These are phyloP conservation scores for Scalesia atractyloides DNA, from an alignment of 129 eudicot species.

Conservation along the genomic window DNA sequence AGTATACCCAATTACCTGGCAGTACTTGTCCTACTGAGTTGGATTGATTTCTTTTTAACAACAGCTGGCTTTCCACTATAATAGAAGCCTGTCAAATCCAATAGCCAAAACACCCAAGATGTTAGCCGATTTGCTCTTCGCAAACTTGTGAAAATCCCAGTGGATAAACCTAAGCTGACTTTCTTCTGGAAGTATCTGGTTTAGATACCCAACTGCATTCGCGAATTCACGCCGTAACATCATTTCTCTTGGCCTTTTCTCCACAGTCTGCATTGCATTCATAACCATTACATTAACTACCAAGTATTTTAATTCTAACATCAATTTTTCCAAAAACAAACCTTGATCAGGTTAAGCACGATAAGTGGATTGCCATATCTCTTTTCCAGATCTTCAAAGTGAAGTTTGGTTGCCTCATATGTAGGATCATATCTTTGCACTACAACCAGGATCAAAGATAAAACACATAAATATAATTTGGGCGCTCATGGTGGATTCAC, in stretches of 20 bases:
- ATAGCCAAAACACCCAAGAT: conserved; percentile 92
- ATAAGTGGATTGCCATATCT: conserved; percentile 96
- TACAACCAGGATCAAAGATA: conserved; percentile 26
- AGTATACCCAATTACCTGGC: conserved; percentile 46
- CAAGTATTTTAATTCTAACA: conserved; percentile 5
- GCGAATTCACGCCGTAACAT: conserved; percentile 92
- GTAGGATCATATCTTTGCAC: conserved; percentile 98
- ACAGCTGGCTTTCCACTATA: conserved; percentile 77
- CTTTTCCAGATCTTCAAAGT: conserved; percentile 80
- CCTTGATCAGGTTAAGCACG: conserved; percentile 94
- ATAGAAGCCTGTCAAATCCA: conserved; percentile 90
- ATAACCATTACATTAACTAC: neutral
- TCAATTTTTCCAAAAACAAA: conserved; percentile 24
- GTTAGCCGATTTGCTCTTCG: conserved; percentile 95
- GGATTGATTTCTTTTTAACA: conserved; percentile 56
- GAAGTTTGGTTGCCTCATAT: conserved; percentile 89
- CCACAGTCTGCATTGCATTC: conserved; percentile 81
- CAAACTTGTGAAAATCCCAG: conserved; percentile 99
- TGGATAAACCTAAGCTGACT: conserved; percentile 82
- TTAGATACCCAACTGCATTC: conserved; percentile 90
- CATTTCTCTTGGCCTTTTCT: conserved; percentile 97
- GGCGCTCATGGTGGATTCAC: no score
- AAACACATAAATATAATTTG: no score
- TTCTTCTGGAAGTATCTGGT: conserved; percentile 85
- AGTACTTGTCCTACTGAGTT: conserved; percentile 76